Conservation (phyloP, 495 filamentous ascomycete genomes). For the Podospora australis region DNA sequence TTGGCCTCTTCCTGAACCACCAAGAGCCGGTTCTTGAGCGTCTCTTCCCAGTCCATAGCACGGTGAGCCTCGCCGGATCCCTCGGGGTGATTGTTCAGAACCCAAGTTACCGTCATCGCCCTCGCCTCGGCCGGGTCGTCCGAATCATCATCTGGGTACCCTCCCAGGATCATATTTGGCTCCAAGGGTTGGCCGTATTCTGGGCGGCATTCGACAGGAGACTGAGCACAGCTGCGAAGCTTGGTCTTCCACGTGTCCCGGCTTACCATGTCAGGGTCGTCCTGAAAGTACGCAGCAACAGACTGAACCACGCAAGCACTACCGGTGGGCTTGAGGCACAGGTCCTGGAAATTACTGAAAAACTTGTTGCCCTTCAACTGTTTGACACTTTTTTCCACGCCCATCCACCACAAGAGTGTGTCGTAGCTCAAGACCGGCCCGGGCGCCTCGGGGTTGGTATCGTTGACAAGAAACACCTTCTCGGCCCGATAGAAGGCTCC, state of each 20-base stretch:
- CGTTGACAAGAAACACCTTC: constrained; percentile 90
- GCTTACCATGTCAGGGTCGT: constrained; percentile 51
- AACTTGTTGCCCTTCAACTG: constrained; percentile 59
- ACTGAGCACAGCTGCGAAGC: constrained; percentile 63
- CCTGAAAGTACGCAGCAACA: constrained; percentile 76
- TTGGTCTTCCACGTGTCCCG: constrained; percentile 60
- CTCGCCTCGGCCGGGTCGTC: constrained; percentile 64
- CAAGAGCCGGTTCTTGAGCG: constrained; percentile 61
- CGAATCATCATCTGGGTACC: constrained; percentile 50
- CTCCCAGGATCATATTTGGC: constrained; percentile 79
- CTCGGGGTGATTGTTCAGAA: constrained; percentile 82
- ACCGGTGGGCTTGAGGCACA: constrained; percentile 91
- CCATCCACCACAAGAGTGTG: constrained; percentile 89
- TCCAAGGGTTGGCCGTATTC: constrained; percentile 79
- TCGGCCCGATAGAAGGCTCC: constrained; percentile 93
- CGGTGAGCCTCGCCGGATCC: constrained; percentile 58
- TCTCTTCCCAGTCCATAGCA: constrained; percentile 85
- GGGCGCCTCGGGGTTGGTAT: constrained; percentile 54
- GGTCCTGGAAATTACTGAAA: constrained; percentile 64
- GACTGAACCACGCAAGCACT: constrained; percentile 90
- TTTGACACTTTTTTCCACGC: constrained; percentile 69
- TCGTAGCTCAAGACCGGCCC: constrained; percentile 81
- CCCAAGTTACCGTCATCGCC: constrained; percentile 89
- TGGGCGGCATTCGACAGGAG: constrained; percentile 78
- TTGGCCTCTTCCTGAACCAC: constrained; percentile 73